Evolutionary conservation across 1,284 basidiomycete genomes (phyloP).

Genomic region (Bondarzewia mesenterica): DNA sequence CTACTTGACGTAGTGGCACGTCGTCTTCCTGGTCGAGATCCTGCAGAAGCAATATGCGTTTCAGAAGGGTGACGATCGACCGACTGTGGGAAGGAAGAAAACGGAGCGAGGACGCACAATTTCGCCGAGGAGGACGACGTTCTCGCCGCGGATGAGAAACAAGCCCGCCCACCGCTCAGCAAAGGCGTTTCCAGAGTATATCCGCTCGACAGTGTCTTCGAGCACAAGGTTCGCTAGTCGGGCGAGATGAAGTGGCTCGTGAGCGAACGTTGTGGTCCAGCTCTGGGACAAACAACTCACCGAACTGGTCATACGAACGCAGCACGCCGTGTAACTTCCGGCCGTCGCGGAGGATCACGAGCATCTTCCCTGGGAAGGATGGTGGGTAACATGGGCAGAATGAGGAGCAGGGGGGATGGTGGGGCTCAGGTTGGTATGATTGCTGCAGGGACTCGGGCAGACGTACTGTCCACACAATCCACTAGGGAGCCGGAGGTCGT

Average conservation of each 20-base stretch:
- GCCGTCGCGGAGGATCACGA: constrained; percentile 94
- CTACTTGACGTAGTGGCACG: constrained; percentile 69
- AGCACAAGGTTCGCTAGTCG: constrained; percentile 86
- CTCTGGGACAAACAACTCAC: constrained; percentile 50
- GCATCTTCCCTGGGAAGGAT: constrained; percentile 81
- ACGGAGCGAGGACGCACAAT: constrained; percentile 57
- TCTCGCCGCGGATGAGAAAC: constrained; percentile 95
- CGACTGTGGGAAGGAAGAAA: constrained; percentile 4
- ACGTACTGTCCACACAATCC: constrained; percentile 99
- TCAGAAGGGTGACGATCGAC: constrained; percentile 1
- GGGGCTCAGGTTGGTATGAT: constrained; percentile 39
- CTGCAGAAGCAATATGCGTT: constrained; percentile 33
- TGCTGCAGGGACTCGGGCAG: constrained; percentile 45
- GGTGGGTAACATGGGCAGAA: constrained; percentile 19
- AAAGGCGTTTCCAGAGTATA: constrained; percentile 75
- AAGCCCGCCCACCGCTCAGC: constrained; percentile 84
- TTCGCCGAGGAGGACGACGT: constrained; percentile 95
- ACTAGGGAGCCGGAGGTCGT: constrained; percentile 94
- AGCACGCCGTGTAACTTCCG: constrained; percentile 94
- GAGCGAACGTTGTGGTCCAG: neutral
- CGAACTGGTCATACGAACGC: constrained; percentile 98
- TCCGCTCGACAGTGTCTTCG: constrained; percentile 83
- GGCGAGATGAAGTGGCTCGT: neutral
- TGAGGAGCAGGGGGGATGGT: constrained; percentile 16
- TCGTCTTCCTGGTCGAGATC: constrained; percentile 92